A percentile compares a stretch with the other conserved stretches of the same genome.
Evolutionary conservation across 257 asterid species (phyloP).

Genomic region (Fraxinus cuspidata): DNA sequence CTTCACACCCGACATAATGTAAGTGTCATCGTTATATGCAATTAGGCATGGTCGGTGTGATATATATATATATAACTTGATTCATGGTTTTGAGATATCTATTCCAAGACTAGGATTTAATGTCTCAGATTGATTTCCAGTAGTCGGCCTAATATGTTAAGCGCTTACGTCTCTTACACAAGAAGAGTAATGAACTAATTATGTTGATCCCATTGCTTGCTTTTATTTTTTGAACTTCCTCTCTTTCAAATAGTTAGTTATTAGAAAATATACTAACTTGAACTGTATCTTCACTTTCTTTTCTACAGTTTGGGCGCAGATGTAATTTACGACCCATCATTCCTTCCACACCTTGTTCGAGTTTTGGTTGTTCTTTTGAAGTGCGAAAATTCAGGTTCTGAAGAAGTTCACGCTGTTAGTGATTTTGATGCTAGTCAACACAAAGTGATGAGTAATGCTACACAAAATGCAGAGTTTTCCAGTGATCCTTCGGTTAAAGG

Average conservation of each 20-base stretch:
- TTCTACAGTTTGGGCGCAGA: conserved; percentile 87
- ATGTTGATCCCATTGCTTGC: background rate
- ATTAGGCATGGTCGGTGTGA: background rate
- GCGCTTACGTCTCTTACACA: background rate
- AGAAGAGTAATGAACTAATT: background rate
- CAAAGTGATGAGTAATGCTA: conserved; percentile 21
- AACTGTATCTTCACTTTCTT: background rate
- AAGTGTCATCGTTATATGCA: conserved; percentile 22
- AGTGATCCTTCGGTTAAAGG: conserved; percentile 19
- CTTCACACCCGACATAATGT: conserved; percentile 74
- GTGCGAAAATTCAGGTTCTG: conserved; percentile 13
- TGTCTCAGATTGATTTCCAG: background rate
- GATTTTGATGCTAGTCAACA: conserved; percentile 20
- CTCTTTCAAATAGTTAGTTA: background rate
- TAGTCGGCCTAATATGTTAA: background rate
- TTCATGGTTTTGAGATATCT: background rate
- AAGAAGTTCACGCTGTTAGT: conserved; percentile 1
- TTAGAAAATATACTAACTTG: background rate
- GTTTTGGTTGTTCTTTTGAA: conserved; percentile 60
- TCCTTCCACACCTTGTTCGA: conserved; percentile 82
- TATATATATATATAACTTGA: background rate
- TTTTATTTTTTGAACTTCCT: background rate
- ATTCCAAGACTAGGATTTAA: background rate
- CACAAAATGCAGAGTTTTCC: conserved; percentile 18
- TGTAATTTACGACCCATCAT: conserved; percentile 73